phyloP scores from a whole-genome alignment of 192 early-diverging fungal genomes.

The Rhizoclosmatium globosum region DNA sequence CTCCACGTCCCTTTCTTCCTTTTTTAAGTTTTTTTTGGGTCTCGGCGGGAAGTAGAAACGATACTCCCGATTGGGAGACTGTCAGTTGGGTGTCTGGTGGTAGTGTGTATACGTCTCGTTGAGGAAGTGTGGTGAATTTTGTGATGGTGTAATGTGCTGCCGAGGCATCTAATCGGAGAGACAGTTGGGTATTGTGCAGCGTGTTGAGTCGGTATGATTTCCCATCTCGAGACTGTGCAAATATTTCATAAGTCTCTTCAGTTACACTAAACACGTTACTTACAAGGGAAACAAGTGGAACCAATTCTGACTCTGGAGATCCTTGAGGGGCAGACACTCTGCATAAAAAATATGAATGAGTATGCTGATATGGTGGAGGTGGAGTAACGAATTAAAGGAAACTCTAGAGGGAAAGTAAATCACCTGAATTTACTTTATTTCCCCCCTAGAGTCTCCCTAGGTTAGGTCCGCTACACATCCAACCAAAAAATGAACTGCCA shows the following conservation, averaged over 20 bases:
- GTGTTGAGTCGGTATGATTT: constrained; percentile 20
- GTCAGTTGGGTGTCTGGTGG: too few species aligned
- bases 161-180: constrained; percentile 8
- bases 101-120: too few species aligned
- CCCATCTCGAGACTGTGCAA: background rate
- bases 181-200: constrained; percentile 20
- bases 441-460: too few species aligned
- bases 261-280: background rate
- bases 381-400: background rate
- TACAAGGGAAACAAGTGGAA: background rate
- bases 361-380: background rate
- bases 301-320: background rate
- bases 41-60: too few species aligned
- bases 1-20: too few species aligned
- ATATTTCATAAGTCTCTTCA: background rate
- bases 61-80: too few species aligned
- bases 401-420: too few species aligned
- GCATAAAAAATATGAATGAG: background rate
- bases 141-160: constrained; percentile 12
- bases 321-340: background rate
- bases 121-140: background rate
- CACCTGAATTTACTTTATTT: too few species aligned
- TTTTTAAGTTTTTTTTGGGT: too few species aligned
- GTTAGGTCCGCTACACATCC: too few species aligned
- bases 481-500: background rate